phyloP scores from a whole-genome alignment of 2,329 filamentous ascomycete genomes.

The Phyllosticta citrichinensis region DNA sequence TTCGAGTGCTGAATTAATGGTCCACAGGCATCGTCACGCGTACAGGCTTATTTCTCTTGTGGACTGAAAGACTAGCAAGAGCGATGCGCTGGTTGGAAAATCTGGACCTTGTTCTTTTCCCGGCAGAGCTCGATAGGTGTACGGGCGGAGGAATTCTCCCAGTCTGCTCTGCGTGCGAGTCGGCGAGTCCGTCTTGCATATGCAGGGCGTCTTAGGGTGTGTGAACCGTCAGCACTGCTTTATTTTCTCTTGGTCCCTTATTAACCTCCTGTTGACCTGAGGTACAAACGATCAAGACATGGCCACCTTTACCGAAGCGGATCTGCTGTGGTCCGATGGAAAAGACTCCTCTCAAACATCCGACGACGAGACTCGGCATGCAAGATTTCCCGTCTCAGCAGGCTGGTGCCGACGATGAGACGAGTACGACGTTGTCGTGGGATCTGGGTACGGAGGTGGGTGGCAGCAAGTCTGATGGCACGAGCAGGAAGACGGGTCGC shows the following conservation, averaged over 20 bases:
- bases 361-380: background rate
- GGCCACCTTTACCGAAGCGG: background rate
- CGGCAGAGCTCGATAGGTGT: too few species aligned
- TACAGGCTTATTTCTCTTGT: too few species aligned
- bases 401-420: conserved; percentile 47
- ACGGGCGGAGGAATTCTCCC: too few species aligned
- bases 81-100: too few species aligned
- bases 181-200: too few species aligned
- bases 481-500: conserved; percentile 52
- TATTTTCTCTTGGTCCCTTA: background rate
- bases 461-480: conserved; percentile 56
- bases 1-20: too few species aligned
- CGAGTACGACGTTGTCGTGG: conserved; percentile 56
- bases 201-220: too few species aligned
- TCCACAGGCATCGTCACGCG: too few species aligned
- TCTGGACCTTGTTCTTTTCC: too few species aligned
- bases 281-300: background rate
- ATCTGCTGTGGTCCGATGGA: background rate
- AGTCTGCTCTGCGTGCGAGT: too few species aligned
- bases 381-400: conserved; percentile 15
- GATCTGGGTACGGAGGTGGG: conserved; percentile 60
- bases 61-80: too few species aligned
- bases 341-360: background rate
- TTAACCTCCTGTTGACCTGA: background rate
- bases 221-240: too few species aligned